Percentiles rank a stretch among this genome's conserved stretches.
phyloP scores from a whole-genome alignment of 2,329 filamentous ascomycete genomes.

The Plenodomus lindquistii region DNA sequence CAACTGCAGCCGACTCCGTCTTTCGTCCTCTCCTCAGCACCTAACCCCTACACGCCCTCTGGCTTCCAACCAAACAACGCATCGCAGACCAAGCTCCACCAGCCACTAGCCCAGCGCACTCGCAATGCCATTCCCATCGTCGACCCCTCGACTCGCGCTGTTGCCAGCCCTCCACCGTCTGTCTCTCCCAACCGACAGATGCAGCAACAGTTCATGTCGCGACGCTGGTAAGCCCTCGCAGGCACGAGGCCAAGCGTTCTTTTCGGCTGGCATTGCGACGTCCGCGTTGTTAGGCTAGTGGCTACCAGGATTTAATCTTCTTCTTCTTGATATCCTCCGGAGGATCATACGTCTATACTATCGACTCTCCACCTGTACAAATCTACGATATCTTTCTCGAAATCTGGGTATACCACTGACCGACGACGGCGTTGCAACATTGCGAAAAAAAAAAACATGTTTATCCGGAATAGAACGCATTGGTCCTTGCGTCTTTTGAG shows the following conservation, averaged over 20 bases:
- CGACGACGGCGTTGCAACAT: constrained; percentile 48
- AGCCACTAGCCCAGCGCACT: constrained; percentile 83
- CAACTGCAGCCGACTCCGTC: constrained; percentile 72
- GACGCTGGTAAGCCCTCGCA: constrained; percentile 52
- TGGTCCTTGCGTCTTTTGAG: constrained; percentile 43
- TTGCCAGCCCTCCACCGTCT: constrained; percentile 83
- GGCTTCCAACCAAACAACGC: constrained; percentile 60
- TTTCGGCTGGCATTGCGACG: constrained; percentile 41
- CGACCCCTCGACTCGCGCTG: constrained; percentile 88
- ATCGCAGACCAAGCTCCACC: constrained; percentile 79
- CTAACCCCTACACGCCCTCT: constrained; percentile 61
- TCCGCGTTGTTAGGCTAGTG: constrained; percentile 47
- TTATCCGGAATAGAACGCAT: constrained; percentile 45
- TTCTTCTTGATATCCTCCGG: constrained; percentile 45
- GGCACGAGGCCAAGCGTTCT: constrained; percentile 38
- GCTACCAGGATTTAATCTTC: constrained; percentile 44
- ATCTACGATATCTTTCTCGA: constrained; percentile 47
- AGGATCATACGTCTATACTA: constrained; percentile 47
- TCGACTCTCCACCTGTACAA: constrained; percentile 48
- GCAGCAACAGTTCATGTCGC: constrained; percentile 55
- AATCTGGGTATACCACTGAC: constrained; percentile 47
- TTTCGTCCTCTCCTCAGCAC: constrained; percentile 69
- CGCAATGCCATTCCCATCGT: constrained; percentile 98
- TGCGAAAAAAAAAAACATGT: constrained; percentile 37
- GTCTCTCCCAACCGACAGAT: constrained; percentile 67